Conservation (phyloP, 345 rosid genomes). For the Eutrema japonicum region DNA sequence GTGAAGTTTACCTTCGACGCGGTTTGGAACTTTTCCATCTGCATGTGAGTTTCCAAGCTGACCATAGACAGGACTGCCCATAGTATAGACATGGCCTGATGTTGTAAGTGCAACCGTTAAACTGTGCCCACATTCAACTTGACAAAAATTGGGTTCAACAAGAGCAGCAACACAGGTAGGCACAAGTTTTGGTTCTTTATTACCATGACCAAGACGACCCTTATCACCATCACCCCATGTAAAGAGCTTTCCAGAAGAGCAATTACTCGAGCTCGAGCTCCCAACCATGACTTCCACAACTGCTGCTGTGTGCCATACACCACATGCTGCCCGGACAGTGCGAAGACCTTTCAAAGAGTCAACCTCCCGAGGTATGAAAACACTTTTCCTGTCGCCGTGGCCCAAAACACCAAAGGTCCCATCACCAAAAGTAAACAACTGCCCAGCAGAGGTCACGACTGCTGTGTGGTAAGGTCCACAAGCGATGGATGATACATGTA, state of each 20-base stretch:
- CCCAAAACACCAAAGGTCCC: conserved; percentile 85
- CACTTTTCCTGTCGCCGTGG: conserved; percentile 66
- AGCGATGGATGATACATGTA: conserved; percentile 64
- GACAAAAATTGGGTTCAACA: conserved; percentile 92
- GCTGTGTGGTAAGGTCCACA: conserved; percentile 90
- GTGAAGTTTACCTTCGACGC: conserved; percentile 86
- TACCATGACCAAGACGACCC: conserved; percentile 96
- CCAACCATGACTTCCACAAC: conserved; percentile 97
- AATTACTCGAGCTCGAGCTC: conserved; percentile 86
- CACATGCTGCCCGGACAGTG: conserved; percentile 66
- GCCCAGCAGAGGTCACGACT: conserved; percentile 63
- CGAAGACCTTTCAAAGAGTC: conserved; percentile 61
- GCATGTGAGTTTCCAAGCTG: conserved; percentile 91
- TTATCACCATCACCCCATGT: conserved; percentile 99
- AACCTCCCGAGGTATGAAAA: conserved; percentile 65
- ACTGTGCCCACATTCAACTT: conserved; percentile 95
- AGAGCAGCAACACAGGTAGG: conserved; percentile 98
- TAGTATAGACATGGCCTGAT: conserved; percentile 84
- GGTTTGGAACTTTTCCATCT: conserved; percentile 83
- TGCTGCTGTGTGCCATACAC: conserved; percentile 92
- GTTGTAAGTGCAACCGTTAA: conserved; percentile 89
- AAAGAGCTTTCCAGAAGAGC: conserved; percentile 93
- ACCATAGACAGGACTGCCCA: conserved; percentile 98
- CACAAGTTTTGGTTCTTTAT: conserved; percentile 86
- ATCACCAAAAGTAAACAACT: conserved; percentile 79